Evolutionary conservation across 176 grass and related monocot species (phyloP).

Genomic region (maize (Zea mays)): Zm-B73-REFERENCE-NAM-5.0 NC_050099.1:247848001-247848500

Average conservation of each 20-base stretch:
- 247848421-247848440: not conserved
- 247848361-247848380: not conserved
- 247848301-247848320: not conserved
- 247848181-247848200: conserved; percentile 55
- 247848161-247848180: conserved; percentile 56
- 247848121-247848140: conserved; percentile 46
- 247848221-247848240: conserved; percentile 3
- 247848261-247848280: not conserved
- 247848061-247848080: conserved; percentile 55
- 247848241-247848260: not conserved
- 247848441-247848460: not conserved
- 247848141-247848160: conserved; percentile 52
- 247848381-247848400: not conserved
- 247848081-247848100: conserved; percentile 53
- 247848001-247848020: conserved; percentile 24
- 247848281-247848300: not conserved
- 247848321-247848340: conserved; percentile 15
- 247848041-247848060: conserved; percentile 79
- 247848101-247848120: conserved; percentile 46
- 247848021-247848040: conserved; percentile 58
- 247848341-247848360: not conserved
- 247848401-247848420: not conserved
- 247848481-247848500: not conserved
- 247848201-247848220: conserved; percentile 63
- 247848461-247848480: not conserved